phyloP scores from a whole-genome alignment of 2,329 filamentous ascomycete genomes.

The Colletotrichum magnum region DNA sequence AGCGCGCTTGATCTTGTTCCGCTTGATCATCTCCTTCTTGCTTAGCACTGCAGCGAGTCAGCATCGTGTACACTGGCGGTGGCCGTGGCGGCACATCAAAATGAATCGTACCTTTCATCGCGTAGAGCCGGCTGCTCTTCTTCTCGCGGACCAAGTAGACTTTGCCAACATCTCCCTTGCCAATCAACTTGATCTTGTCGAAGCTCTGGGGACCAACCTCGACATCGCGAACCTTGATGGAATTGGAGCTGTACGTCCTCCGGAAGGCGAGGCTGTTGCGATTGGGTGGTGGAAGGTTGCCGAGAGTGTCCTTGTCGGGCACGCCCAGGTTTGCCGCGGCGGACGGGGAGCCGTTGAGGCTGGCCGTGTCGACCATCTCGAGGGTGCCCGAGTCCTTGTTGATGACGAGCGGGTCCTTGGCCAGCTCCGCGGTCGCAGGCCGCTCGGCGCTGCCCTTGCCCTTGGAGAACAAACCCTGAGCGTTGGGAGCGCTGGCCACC shows the following conservation, averaged over 20 bases:
- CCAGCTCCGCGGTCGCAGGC: constrained; percentile 87
- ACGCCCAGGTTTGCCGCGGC: constrained; percentile 46
- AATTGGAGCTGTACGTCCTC: constrained; percentile 98
- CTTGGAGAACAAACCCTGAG: constrained; percentile 87
- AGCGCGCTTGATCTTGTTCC: constrained; percentile 99
- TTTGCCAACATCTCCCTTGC: constrained; percentile 98
- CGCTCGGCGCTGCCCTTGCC: constrained; percentile 73
- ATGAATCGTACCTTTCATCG: constrained; percentile 88
- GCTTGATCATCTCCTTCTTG: constrained; percentile 99
- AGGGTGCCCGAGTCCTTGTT: constrained; percentile 66
- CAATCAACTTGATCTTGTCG: constrained; percentile 99
- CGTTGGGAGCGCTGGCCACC: constrained; percentile 96
- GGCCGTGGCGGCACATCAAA: background rate
- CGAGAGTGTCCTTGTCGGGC: constrained; percentile 66
- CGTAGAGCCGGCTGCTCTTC: constrained; percentile 94
- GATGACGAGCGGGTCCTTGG: constrained; percentile 82
- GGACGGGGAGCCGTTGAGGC: constrained; percentile 51
- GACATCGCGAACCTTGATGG: constrained; percentile 97
- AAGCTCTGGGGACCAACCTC: constrained; percentile 96
- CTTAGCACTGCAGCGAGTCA: constrained; percentile 81
- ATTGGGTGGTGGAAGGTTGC: constrained; percentile 75
- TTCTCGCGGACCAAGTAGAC: constrained; percentile 98
- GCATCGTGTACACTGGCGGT: constrained; percentile 40
- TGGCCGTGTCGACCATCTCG: constrained; percentile 59
- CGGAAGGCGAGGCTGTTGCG: constrained; percentile 84